Conservation (phyloP, 2,329 filamentous ascomycete genomes). For the Pyricularia sp. region DNA sequence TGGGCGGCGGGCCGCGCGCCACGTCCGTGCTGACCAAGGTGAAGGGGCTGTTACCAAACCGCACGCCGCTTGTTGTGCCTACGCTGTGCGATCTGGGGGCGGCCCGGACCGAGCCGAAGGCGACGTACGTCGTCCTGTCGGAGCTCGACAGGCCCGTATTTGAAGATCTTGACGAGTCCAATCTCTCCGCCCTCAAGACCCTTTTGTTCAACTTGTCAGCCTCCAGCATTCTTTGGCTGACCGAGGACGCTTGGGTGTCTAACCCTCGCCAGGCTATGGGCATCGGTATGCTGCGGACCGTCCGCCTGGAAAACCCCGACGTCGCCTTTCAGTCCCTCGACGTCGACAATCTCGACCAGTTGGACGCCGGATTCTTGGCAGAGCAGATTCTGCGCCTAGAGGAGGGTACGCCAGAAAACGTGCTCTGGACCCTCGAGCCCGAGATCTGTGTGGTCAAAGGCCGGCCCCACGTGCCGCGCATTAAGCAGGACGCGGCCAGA, state of each 20-base stretch:
- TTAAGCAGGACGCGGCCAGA: constrained; percentile 5
- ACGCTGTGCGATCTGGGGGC: no score
- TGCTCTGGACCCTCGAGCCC: constrained; percentile 19
- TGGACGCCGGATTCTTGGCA: background rate
- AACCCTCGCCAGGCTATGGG: constrained; percentile 15
- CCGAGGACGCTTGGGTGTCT: constrained; percentile 11
- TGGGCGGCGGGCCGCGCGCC: background rate
- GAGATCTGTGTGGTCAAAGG: constrained; percentile 18
- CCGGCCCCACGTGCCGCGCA: constrained; percentile 17
- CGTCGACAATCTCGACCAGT: background rate
- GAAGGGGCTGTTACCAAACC: constrained; percentile 15
- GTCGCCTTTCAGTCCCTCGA: constrained; percentile 16
- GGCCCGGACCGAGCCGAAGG: no score
- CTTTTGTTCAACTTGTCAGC: constrained; percentile 4
- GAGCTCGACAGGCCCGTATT: no score
- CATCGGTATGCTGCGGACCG: constrained; percentile 13
- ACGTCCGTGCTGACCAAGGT: constrained; percentile 12
- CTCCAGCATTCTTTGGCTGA: constrained; percentile 19
- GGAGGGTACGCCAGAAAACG: constrained; percentile 8
- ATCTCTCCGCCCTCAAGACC: background rate
- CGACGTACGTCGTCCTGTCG: no score
- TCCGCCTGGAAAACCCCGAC: constrained; percentile 13
- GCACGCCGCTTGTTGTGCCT: background rate
- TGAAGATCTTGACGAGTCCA: no score
- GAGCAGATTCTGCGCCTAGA: constrained; percentile 10